Percentiles rank a stretch among this genome's conserved stretches.
phyloP scores from a whole-genome alignment of 805 yeast species.

The Hanseniaspora guilliermondii region DNA sequence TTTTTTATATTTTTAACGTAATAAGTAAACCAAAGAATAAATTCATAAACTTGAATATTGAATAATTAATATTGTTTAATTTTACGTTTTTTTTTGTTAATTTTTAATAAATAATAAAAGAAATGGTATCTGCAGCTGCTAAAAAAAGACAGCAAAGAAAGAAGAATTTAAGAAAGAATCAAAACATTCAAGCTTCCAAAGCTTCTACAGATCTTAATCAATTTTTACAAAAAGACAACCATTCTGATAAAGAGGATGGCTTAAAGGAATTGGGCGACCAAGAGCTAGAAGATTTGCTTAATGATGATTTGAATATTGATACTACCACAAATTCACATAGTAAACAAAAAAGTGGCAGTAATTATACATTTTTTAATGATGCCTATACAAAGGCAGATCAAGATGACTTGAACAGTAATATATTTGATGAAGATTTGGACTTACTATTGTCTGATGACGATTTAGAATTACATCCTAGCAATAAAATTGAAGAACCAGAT shows the following conservation, averaged over 20 bases:
- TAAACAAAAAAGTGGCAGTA: constrained; percentile 1
- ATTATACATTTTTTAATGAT: constrained; percentile 7
- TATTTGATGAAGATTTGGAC: constrained; percentile 10
- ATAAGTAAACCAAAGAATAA: too few relatives aligned
- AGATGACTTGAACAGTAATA: constrained; percentile 8
- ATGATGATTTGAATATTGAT: background rate
- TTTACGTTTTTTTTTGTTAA: background rate
- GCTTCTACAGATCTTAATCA: constrained; percentile 3
- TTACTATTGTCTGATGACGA: background rate
- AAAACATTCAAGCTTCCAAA: constrained; percentile 22
- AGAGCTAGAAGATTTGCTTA: constrained; percentile 2
- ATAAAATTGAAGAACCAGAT: background rate
- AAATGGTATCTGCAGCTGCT: constrained; percentile 25
- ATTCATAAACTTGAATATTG: too few relatives aligned
- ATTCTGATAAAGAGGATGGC: background rate
- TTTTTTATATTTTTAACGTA: too few relatives aligned
- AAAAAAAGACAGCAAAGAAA: constrained; percentile 27
- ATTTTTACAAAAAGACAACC: background rate
- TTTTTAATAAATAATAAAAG: background rate
- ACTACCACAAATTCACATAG: background rate
- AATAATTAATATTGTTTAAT: background rate
- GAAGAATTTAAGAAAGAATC: constrained; percentile 27
- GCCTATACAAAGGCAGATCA: constrained; percentile 18
- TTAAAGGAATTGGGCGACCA: constrained; percentile 4
- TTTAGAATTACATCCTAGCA: background rate